Evolutionary conservation across 192 early-diverging fungal genomes (phyloP).

Genomic region (Phlyctochytrium bullatum): DNA sequence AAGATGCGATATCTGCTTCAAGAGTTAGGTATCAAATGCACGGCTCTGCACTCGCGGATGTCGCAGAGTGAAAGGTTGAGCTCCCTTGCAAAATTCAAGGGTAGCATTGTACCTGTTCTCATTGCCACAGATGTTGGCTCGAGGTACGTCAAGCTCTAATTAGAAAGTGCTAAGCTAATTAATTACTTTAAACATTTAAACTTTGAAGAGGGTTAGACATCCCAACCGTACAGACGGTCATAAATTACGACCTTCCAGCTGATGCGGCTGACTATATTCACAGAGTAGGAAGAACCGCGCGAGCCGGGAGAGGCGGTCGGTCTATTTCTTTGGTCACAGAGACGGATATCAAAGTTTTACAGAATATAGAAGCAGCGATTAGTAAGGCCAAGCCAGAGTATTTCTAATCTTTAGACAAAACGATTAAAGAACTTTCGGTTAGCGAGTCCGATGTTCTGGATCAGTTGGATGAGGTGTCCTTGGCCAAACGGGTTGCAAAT

Average conservation of each 20-base stretch:
- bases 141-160: slow-evolving; percentile 95
- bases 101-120: slow-evolving; percentile 81
- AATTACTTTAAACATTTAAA: slow-evolving; percentile 98
- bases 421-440: slow-evolving; percentile 74
- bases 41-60: slow-evolving; percentile 92
- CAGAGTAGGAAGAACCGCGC: slow-evolving; percentile 95
- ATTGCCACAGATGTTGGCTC: slow-evolving; percentile 97
- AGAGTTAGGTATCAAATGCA: slow-evolving; percentile 87
- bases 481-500: slow-evolving; percentile 84
- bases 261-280: slow-evolving; percentile 98
- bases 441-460: slow-evolving; percentile 83
- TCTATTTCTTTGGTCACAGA: slow-evolving; percentile 82
- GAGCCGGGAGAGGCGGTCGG: slow-evolving; percentile 89
- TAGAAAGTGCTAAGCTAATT: slow-evolving; percentile 94
- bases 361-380: slow-evolving; percentile 86
- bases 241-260: slow-evolving; percentile 95
- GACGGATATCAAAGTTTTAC: slow-evolving; percentile 79
- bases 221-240: slow-evolving; percentile 84
- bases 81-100: slow-evolving; percentile 90
- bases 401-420: slow-evolving; percentile 85
- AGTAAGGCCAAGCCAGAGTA: slow-evolving; percentile 68
- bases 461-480: slow-evolving; percentile 75
- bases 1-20: slow-evolving; percentile 80
- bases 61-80: slow-evolving; percentile 84
- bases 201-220: slow-evolving; percentile 89